Conservation (phyloP, 2,329 filamentous ascomycete species). For the Metarhizium brunneum region DNA sequence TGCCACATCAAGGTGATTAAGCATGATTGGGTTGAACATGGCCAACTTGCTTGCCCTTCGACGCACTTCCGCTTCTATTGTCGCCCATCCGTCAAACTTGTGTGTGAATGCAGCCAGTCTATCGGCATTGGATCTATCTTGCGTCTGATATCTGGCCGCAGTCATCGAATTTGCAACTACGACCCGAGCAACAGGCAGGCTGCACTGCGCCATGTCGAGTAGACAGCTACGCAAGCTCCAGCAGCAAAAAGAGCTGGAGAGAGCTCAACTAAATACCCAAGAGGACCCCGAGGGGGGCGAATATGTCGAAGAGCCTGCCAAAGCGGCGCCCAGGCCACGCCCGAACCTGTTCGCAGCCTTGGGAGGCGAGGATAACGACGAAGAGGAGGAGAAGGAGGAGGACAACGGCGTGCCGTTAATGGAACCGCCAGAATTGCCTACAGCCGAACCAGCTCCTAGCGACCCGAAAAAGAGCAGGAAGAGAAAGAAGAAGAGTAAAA, state of each 20-base stretch:
- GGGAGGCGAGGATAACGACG: constrained; percentile 32
- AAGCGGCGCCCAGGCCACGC: constrained; percentile 26
- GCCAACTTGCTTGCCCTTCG: not conserved
- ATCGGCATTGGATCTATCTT: not conserved
- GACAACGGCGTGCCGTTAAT: constrained; percentile 19
- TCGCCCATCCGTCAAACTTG: not conserved
- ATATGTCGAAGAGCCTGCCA: constrained; percentile 19
- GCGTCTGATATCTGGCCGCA: not conserved
- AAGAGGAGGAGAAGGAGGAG: constrained; percentile 27
- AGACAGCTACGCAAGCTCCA: constrained; percentile 43
- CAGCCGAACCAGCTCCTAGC: constrained; percentile 12
- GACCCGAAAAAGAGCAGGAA: constrained; percentile 28
- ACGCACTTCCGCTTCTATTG: not conserved
- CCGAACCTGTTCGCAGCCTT: constrained; percentile 44
- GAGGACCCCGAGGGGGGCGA: constrained; percentile 20
- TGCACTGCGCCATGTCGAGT: constrained; percentile 32
- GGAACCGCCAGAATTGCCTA: constrained; percentile 1
- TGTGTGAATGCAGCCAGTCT: not conserved
- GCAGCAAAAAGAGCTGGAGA: constrained; percentile 37
- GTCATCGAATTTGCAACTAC: not conserved
- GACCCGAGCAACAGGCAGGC: not conserved
- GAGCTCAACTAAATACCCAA: constrained; percentile 9
- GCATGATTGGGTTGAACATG: not conserved
- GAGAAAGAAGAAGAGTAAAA: constrained; percentile 23
- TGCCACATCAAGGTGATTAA: not conserved